Evolutionary conservation across 192 early-diverging fungal genomes (phyloP).

Genomic region (Linnemannia hyalina): DNA sequence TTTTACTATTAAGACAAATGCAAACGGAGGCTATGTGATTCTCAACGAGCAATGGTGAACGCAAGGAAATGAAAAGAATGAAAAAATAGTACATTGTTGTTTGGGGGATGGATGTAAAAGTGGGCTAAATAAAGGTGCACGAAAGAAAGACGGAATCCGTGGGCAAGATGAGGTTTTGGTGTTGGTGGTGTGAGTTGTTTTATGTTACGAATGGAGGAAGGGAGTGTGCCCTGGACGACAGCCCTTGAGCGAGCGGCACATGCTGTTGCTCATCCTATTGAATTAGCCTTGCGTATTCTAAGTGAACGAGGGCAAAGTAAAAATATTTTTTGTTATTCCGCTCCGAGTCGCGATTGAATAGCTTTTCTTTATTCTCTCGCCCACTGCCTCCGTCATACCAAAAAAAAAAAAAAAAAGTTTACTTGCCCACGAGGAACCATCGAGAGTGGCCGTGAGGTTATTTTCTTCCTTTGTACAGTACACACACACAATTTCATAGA

Average conservation of each 20-base stretch:
- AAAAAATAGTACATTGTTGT: neutral
- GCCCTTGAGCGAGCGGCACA: neutral
- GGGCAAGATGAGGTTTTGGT: neutral
- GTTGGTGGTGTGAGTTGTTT: neutral
- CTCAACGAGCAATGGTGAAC: no score
- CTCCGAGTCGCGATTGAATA: constrained; percentile 7
- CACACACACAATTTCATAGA: no score
- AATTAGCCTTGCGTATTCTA: neutral
- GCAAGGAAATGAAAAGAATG: neutral
- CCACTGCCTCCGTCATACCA: neutral
- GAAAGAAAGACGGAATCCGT: constrained; percentile 1
- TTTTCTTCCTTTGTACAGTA: neutral
- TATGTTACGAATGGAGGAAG: neutral
- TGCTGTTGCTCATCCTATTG: neutral
- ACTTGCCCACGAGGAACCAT: constrained; percentile 12
- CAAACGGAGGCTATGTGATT: neutral
- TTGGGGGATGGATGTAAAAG: neutral
- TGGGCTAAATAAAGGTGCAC: neutral
- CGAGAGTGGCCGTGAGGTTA: neutral
- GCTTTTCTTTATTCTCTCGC: neutral
- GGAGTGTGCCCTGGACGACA: neutral
- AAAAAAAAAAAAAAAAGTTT: constrained; percentile 12
- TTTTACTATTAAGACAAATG: no score
- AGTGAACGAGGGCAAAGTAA: neutral
- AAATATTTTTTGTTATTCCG: neutral